Evolutionary conservation across 75 land plant genomes (phyloP), one percentile per base, ranked within the genome.

Genomic region (Selaginella tamariscina): DNA sequence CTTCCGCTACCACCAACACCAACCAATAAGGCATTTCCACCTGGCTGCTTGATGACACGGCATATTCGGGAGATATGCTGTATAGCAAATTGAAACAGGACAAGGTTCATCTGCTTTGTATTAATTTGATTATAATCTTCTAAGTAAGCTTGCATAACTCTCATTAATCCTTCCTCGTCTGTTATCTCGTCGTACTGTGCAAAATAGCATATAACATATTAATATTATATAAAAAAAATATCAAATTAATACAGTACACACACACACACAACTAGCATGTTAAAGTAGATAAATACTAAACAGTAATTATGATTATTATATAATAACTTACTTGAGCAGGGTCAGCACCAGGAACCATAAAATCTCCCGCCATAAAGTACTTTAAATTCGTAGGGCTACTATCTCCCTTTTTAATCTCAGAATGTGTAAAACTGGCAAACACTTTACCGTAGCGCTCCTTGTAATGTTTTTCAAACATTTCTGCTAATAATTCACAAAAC

Each of bases 281-380:
- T n/a, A n/a, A n/a, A n/a, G n/a, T n/a, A n/a, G n/a, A n/a, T n/a
- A n/a, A n/a, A n/a, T n/a, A n/a, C n/a, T n/a, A n/a, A n/a, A n/a
- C n/a, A n/a, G n/a, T n/a, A n/a, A n/a, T n/a, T n/a, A n/a, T n/a
- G n/a, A n/a, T n/a, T n/a, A n/a, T 15, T 39, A 39, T 39, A 39
- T 15, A 5, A 5, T 5, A n/a, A 66, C 20, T 28, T 67, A 73
- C 75, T 31, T 65, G 71, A 1, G 70, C 65, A 56, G 74, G 78
- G 9, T 76, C 78, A 1, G 78, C 78, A 44, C 78, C 78, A 5
- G 78, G 78, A 76, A 76, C 56, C 78, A 76, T 76, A 24, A 76
- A 76, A 31, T 76, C 78, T 66, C 78, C 78, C 1, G 74, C 78
- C 77, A 76, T 66, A 68, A 72, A 29, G 49, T 67, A 76, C 31